Base-by-base conservation (phyloP, 2,329 filamentous ascomycete genomes). In the Diaporthe sp. region DNA sequence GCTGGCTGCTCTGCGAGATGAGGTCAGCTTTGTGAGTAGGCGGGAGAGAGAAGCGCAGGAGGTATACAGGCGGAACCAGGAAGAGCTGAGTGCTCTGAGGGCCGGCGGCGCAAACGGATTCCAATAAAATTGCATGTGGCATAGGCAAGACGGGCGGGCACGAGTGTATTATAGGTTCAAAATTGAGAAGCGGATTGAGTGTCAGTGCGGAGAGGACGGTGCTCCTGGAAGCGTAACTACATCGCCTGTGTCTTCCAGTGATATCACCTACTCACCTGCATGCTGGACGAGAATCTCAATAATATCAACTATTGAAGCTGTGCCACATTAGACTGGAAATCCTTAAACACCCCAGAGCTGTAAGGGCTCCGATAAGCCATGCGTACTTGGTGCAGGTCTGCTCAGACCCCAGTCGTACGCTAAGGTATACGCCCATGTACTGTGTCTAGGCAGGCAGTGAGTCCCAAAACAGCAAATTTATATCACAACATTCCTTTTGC, bases 21-120 rank as follows among this genome's bases (percentile, higher is more conserved):
- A 98, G 82, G 95, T 98, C 30, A 89, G 88, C 9, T 94, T 94
- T 78, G 90, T 98, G 13, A 94, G 92, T 78, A 91, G 91, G 78
- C 88, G 96, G 76, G 96, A 98, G 86, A 89, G 96, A 74, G 95
- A 98, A 84, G 95, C 95, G 9, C 97, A 99, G 84, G 95, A 98
- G 77, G 82, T 93, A 79, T 99, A 97, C 81, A 90, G 94, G 78
- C 86, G 85, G 77, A 90, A 92, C 74, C 94, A 90, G 83, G 94
- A 95, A 61, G 97, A 98, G 86, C 83, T 98, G 77, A 90, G 92
- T 63, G 86, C 84, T 71, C 84, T 97, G 78, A 82, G 80, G 51
- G 79, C 81, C 51, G 81, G 81, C 61, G 81, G 81, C 51, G 78
- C 79, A 22, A 81, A 82, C 71, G 85, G 86, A 47, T 82, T 84